phyloP scores from a whole-genome alignment of 305 asterid genomes.

The Plantago coronopus region DNA sequence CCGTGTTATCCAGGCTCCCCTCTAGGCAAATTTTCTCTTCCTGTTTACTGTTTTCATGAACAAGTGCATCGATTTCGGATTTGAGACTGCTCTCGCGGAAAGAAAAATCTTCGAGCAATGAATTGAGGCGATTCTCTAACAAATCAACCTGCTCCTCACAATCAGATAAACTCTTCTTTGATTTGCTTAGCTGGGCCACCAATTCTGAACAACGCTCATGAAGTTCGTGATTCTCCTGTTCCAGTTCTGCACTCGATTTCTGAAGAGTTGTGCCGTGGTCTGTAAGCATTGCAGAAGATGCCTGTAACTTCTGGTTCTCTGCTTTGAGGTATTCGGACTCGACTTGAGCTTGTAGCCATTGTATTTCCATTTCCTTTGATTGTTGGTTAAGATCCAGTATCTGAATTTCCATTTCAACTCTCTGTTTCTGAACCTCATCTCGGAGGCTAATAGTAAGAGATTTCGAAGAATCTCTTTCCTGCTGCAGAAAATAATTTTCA shows the following conservation, averaged over 20 bases:
- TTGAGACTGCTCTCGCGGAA: slow-evolving; percentile 40
- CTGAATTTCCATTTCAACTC: slow-evolving; percentile 37
- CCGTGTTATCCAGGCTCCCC: not conserved
- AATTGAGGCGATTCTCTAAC: slow-evolving; percentile 48
- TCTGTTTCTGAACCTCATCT: slow-evolving; percentile 41
- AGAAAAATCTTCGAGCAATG: slow-evolving; percentile 37
- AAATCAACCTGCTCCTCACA: slow-evolving; percentile 38
- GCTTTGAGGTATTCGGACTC: slow-evolving; percentile 38
- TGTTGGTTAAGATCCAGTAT: slow-evolving; percentile 32
- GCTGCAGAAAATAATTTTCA: slow-evolving; percentile 28
- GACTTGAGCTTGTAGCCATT: slow-evolving; percentile 37
- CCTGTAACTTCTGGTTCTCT: slow-evolving; percentile 43
- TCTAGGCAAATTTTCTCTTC: slow-evolving; percentile 34
- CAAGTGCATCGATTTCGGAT: slow-evolving; percentile 45
- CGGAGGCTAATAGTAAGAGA: slow-evolving; percentile 34
- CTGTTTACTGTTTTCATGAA: slow-evolving; percentile 36
- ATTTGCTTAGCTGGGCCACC: slow-evolving; percentile 39
- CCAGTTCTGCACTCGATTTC: slow-evolving; percentile 37
- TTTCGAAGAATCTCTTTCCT: slow-evolving; percentile 26
- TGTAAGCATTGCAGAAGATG: slow-evolving; percentile 29
- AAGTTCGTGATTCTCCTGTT: slow-evolving; percentile 42
- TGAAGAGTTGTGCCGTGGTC: slow-evolving; percentile 34
- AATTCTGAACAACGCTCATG: slow-evolving; percentile 33
- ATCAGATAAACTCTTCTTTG: slow-evolving; percentile 38
- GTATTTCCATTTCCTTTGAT: slow-evolving; percentile 37